Base-by-base conservation (phyloP, 257 asterid species). In the Avicennia marina region DNA sequence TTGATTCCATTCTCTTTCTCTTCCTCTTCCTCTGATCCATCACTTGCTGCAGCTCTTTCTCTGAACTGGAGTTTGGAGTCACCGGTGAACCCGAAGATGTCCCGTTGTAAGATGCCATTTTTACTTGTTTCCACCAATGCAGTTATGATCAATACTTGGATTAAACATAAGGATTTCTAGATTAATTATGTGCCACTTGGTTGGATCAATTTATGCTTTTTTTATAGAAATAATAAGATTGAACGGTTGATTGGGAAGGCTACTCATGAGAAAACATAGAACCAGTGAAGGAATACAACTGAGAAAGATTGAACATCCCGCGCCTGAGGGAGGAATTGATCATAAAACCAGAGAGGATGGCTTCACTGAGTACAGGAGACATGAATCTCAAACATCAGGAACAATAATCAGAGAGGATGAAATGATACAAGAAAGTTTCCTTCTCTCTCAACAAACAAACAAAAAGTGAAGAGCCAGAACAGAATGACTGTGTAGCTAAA, bases 201-300 rank as follows among this genome's bases (percentile, higher is more conserved):
- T 31, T 0, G 20, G 18, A 36, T 62, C 9, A 36, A 52, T 12
- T 10, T 20, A 11, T 50, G 20, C 15, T 17, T 56, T 11, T 18
- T 19, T 11, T 25, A 39, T 26, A 13, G 33, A 22, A 13, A 24
- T 16, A 5, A 2, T 38, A 44, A 36, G 16, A 10, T 17, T 0
- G 10, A 39, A 1, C 33, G 29, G 25, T 11, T 45, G 42, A 33
- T 18, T 20, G 8, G 20, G 17, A 13, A 31, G 38, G 13, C 17
- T 19, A 51, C 24, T 76, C 57, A 72, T 72, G 90, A 82, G 31
- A 85, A 88, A 46, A 75, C 84, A 69, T 88, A 85, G 68, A 88
- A 88, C 95, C 96, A 85, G 70, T 82, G 82, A 66, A 88, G 93
- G 69, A 88, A 88, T 0, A 72, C 91, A 65, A 85, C 83, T 0